phyloP scores from a whole-genome alignment of 2,329 filamentous ascomycete genomes.

The Cercospora brassicicola region DNA sequence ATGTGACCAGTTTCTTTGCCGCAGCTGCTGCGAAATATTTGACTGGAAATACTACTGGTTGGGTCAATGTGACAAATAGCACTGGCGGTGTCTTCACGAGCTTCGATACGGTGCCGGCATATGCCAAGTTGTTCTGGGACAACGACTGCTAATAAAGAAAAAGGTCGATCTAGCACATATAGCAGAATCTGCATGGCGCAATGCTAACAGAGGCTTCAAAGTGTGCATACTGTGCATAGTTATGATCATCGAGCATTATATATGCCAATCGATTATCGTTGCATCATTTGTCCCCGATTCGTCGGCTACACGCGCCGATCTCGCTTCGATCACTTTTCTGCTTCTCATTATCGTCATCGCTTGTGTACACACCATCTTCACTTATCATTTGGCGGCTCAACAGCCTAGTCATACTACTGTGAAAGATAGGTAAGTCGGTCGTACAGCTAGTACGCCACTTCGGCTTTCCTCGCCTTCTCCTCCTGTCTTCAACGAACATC shows the following conservation, averaged over 20 bases:
- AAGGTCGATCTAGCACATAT: background rate
- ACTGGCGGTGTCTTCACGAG: slow-evolving; percentile 22
- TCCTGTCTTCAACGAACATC: background rate
- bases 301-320: background rate
- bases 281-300: background rate
- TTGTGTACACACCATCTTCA: background rate
- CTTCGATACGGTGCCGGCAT: slow-evolving; percentile 24
- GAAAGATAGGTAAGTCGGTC: background rate
- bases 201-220: background rate
- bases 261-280: background rate
- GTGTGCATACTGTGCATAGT: background rate
- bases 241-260: background rate
- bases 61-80: slow-evolving; percentile 27
- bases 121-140: slow-evolving; percentile 23
- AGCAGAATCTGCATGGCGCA: background rate
- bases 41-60: slow-evolving; percentile 22
- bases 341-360: background rate
- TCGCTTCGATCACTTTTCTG: background rate
- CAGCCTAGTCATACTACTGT: background rate
- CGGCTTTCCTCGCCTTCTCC: background rate
- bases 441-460: background rate
- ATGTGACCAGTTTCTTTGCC: slow-evolving; percentile 26
- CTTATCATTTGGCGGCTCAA: background rate
- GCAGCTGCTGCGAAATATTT: slow-evolving; percentile 24
- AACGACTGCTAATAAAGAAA: slow-evolving; percentile 22